Evolutionary conservation across 345 rosid genomes (phyloP), one percentile per base, ranked within the genome.

Genomic region (Citrus australasica): DNA sequence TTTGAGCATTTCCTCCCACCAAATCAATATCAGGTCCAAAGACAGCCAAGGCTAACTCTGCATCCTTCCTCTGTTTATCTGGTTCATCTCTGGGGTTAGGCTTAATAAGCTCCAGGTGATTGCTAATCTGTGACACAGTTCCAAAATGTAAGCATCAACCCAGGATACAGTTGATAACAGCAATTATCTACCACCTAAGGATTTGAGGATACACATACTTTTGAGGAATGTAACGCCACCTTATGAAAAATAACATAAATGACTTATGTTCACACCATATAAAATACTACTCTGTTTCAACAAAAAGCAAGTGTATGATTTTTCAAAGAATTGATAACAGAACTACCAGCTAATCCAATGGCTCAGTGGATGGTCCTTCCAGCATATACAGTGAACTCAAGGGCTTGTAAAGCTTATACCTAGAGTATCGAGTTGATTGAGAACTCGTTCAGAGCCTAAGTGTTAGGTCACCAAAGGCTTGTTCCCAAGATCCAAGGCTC

Each of bases 71-170:
- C 75, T 94, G 99, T 82, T 95, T 95, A 35, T 90, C 94, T 46
- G 85, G 84, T 74, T 94, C 98, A 84, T 95, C 99, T 86, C 84
- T 85, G 30, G 95, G 91, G 75, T 92, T 94, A n/a, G 98, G 97
- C 92, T 95, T 95, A 67, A 95, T 87, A 76, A 95, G 94, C 91
- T 95, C 99, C 77, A 93, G 83, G 84, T 95, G 99, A 87, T 92
- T 95, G 87, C 99, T 93, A 80, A 95, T 85, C 97, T 95, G 90
- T 74, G 60, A 78, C 71, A 28, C 30, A 63, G 58, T 73, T 73
- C 77, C 35, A 78, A 62, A 25, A 64, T 59, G 81, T 68, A 28
- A 78, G 46, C 59, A 80, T 28, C 61, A 62, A 69, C 7, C 71
- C 27, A 17, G 28, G 72, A 53, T 40, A 70, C 10, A 67, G 21